Evolutionary conservation across 2,329 filamentous ascomycete genomes (phyloP).

Genomic region (Fusarium cicatricum): DNA sequence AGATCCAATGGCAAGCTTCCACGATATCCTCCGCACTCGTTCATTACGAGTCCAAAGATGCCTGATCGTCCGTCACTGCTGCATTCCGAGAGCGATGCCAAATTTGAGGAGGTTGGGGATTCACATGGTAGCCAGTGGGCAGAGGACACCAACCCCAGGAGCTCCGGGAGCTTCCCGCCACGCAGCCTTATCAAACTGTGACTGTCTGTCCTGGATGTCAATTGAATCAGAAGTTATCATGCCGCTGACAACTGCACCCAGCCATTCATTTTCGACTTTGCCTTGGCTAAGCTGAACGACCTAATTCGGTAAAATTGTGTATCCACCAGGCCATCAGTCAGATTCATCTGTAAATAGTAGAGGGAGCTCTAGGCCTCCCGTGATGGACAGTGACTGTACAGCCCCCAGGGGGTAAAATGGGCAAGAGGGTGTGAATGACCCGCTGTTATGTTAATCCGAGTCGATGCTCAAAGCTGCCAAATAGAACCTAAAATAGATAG

Average conservation of each 20-base stretch:
- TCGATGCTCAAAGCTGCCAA: no score
- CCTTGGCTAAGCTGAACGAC: slow-evolving; percentile 17
- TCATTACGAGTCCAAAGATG: slow-evolving; percentile 38
- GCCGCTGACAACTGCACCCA: slow-evolving; percentile 7
- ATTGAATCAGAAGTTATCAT: slow-evolving; percentile 5
- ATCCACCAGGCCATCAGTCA: no score
- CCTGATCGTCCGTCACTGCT: slow-evolving; percentile 34
- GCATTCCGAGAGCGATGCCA: slow-evolving; percentile 16
- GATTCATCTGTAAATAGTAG: background rate
- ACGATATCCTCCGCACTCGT: slow-evolving; percentile 41
- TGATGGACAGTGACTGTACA: background rate
- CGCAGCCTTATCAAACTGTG: slow-evolving; percentile 23
- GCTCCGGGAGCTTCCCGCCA: slow-evolving; percentile 18
- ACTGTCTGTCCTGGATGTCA: slow-evolving; percentile 2
- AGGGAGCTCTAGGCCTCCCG: background rate
- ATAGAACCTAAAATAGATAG: no score
- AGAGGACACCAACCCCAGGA: slow-evolving; percentile 8
- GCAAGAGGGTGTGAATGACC: no score
- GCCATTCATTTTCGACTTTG: slow-evolving; percentile 5
- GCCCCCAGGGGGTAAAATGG: no score
- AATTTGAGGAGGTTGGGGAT: slow-evolving; percentile 38
- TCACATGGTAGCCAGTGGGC: slow-evolving; percentile 35
- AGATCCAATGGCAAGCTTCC: slow-evolving; percentile 44
- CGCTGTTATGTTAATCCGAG: no score
- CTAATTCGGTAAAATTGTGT: slow-evolving; percentile 14